Evolutionary conservation across 1,284 basidiomycete genomes (phyloP), one percentile per base, ranked within the genome.

Genomic region (Anthracocystis panici-leucophaei): DNA sequence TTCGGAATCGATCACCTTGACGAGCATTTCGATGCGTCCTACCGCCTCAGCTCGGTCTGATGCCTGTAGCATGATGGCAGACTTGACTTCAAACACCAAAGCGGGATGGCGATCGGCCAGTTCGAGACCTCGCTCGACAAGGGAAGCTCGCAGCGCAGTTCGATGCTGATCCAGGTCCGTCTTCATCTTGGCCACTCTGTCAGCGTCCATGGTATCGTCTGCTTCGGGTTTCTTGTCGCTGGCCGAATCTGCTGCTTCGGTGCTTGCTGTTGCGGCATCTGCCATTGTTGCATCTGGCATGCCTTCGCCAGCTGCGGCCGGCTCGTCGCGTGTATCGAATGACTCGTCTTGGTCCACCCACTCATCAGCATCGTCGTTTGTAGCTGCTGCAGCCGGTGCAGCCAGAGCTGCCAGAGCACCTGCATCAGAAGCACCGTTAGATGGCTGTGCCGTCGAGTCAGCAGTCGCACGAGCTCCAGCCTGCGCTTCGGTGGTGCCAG

Each of bases 101-200:
- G 91, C 91, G 9, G 92, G 90, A 78, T 95, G 92, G 69, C 92
- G 90, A 82, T 98, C 95, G 50, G 96, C 91, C 29, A 99, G 88
- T 12, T 88, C 87, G 46, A 99, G 87, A 0, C 77, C 73, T 20
- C 81, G 76, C 18, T 66, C 56, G 46, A 77, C 60, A 42, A 85
- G 58, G 18, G 48, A 59, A 11, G 61, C 58, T 14, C 58, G 59
- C 35, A 94, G 85, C 35, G 89, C 87, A 56, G 91, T 55, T 16
- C 79, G 76, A 14, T 50, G 52, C 40, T 61, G n/a, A 33, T 77
- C 79, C 23, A 76, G 44, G 12, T 57, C 70, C 2, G 60, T 59
- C 53, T 75, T 76, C 14, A 48, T 59, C 52, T 71, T 68, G 35
- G 57, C 54, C 8, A 64, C 64, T 20, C 62, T 63, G 33, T 77